A percentile compares a stretch with the other conserved stretches of the same genome.
Conservation (phyloP, 306 rosid species). For the Cucurbita moschata region DNA sequence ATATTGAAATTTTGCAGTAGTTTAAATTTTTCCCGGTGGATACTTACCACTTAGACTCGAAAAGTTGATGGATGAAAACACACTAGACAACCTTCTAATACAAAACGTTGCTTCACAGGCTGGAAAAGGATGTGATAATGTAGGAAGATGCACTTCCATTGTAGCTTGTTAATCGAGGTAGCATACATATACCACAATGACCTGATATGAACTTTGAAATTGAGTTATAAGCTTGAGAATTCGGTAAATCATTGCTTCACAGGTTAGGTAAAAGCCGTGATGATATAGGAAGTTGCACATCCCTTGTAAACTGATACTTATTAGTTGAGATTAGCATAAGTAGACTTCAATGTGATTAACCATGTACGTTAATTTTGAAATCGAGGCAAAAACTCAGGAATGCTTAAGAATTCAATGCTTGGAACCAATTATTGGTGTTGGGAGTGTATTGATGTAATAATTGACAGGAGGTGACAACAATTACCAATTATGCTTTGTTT, state of each 20-base stretch:
- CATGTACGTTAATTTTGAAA: background rate
- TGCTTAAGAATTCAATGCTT: background rate
- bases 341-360: background rate
- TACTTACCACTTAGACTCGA: background rate
- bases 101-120: background rate
- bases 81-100: background rate
- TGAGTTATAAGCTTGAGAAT: background rate
- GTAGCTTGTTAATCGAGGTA: background rate
- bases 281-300: background rate
- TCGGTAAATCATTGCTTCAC: background rate
- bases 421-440: background rate
- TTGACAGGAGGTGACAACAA: slow-evolving; percentile 1
- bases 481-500: background rate
- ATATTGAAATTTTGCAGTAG: background rate
- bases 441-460: background rate
- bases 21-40: background rate
- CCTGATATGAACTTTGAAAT: background rate
- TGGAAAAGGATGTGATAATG: background rate
- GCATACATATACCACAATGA: background rate
- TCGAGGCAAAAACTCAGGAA: background rate
- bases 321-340: background rate
- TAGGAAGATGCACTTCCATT: background rate
- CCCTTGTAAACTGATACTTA: background rate
- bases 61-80: background rate
- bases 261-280: background rate